Evolutionary conservation across 2,329 filamentous ascomycete genomes (phyloP).

Genomic region (Falciphora oryzae): DNA sequence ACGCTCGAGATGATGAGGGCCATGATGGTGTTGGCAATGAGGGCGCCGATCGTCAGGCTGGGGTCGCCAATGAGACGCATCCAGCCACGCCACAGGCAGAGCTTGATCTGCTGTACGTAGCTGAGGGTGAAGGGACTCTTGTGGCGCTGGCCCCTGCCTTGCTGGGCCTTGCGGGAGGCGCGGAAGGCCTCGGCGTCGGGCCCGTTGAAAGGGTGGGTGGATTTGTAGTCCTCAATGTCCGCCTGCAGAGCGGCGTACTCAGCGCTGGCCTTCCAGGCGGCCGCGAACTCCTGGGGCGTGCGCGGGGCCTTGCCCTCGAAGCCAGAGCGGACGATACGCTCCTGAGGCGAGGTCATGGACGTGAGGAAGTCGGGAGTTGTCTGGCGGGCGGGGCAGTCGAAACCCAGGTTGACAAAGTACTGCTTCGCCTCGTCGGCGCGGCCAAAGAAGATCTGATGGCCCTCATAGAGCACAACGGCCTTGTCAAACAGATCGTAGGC

Average conservation of each 20-base stretch:
- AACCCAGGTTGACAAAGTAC: conserved; percentile 64
- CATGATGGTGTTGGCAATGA: conserved; percentile 69
- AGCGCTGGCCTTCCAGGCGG: conserved; percentile 49
- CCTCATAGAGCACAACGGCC: conserved; percentile 52
- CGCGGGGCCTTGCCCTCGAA: conserved; percentile 51
- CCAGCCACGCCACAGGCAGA: conserved; percentile 79
- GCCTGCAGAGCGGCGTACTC: conserved; percentile 44
- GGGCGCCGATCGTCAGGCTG: conserved; percentile 61
- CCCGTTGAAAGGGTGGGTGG: conserved; percentile 45
- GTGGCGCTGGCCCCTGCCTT: conserved; percentile 52
- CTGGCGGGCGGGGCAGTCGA: conserved; percentile 59
- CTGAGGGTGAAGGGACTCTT: conserved; percentile 82
- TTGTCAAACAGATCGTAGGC: conserved; percentile 62
- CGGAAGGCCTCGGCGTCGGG: conserved; percentile 53
- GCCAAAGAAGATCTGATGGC: conserved; percentile 59
- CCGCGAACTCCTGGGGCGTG: conserved; percentile 57
- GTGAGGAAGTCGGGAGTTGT: conserved; percentile 69
- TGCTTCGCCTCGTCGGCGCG: conserved; percentile 51
- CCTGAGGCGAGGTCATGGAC: conserved; percentile 56
- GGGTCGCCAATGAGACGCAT: conserved; percentile 72
- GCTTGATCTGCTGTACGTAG: conserved; percentile 64
- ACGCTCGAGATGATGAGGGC: conserved; percentile 72
- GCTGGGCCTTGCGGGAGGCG: conserved; percentile 45
- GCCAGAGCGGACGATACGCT: conserved; percentile 50
- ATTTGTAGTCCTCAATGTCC: conserved; percentile 52